phyloP scores from a whole-genome alignment of 164 flowering plant genomes.

The Magnolia officinalis region DNA sequence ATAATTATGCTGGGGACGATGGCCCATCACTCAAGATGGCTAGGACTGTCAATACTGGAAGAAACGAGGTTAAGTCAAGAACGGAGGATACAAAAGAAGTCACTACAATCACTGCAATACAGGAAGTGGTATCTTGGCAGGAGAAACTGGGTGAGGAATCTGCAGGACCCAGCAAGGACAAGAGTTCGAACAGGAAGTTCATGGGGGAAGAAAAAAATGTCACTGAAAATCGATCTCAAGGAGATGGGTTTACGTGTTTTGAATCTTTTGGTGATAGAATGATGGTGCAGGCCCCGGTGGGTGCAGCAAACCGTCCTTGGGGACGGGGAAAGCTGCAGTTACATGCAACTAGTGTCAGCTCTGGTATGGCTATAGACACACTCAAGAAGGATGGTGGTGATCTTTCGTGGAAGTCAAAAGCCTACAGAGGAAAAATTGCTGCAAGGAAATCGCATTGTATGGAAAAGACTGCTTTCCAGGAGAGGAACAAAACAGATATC shows the following conservation, averaged over 20 bases:
- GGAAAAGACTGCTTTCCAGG: slow-evolving; percentile 7
- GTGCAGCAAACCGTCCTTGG: slow-evolving; percentile 49
- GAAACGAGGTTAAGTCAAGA: not conserved
- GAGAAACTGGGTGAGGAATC: slow-evolving; percentile 1
- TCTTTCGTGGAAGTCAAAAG: not conserved
- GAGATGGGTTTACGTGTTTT: slow-evolving; percentile 5
- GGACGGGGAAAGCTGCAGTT: slow-evolving; percentile 27
- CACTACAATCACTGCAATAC: not conserved
- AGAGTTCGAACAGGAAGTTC: slow-evolving; percentile 11
- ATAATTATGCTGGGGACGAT: not conserved
- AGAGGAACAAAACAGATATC: slow-evolving; percentile 8
- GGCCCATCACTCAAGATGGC: slow-evolving; percentile 6
- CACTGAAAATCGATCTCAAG: slow-evolving; percentile 4
- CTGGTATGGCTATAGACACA: slow-evolving; percentile 15
- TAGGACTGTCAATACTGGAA: not conserved
- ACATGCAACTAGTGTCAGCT: not conserved
- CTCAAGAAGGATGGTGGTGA: not conserved
- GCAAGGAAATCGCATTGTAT: slow-evolving; percentile 10
- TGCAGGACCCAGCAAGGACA: not conserved
- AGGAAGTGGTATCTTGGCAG: not conserved
- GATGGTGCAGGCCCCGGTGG: slow-evolving; percentile 47
- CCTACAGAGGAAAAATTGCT: slow-evolving; percentile 6
- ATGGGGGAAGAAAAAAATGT: slow-evolving; percentile 1
- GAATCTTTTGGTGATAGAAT: slow-evolving; percentile 14
- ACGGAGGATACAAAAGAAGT: not conserved